Evolutionary conservation across 495 filamentous ascomycete species (phyloP), one percentile per base, ranked within the genome.

Genomic region (Thermothielavioides terrestris): DNA sequence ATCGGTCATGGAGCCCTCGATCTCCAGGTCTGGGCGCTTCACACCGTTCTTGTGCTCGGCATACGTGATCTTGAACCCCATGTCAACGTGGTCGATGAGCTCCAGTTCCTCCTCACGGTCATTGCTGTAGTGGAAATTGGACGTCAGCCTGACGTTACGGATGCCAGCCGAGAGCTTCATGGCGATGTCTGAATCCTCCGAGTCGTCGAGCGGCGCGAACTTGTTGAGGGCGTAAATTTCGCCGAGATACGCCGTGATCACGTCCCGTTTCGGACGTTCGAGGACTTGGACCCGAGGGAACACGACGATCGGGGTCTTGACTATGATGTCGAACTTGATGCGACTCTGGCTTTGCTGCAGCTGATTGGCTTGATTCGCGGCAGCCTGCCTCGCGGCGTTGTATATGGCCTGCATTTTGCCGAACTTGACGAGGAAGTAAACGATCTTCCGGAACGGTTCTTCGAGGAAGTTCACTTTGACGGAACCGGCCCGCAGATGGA

Each of bases 391-490:
- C 18, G 92, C 92, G 17, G 92, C 91, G 64, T 98, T 97, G 75
- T 95, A 97, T 40, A 98, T 89, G 20, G 92, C 89, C 67, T 97
- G 92, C 92, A 98, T 98, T 68, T 94, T 94, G 49, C 92, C 92
- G 60, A 98, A 98, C 57, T 98, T 98, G 58, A 98, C 87, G 25
- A 89, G 73, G 67, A 97, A 98, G 60, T 95, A 86, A 68, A 97
- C 87, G 52, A 98, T 98, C 68, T 97, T 97, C 35, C 94, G 85
- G 71, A 95, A 97, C 4, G 92, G 92, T 62, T 97, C 92, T 55
- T 94, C 89, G 7, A 96, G 65, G 62, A 98, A 97, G 61, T 95
- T 96, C 63, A 98, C 75, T 66, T 92, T 95, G 63, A 98, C 83
- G 0, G 92, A 97, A 5, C 89, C 92, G 25, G 92, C 89, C 21